A percentile compares a stretch with the other conserved stretches of the same genome.
Evolutionary conservation across 768 basidiomycete species (phyloP).

Genomic region (Crucibulum laeve): DNA sequence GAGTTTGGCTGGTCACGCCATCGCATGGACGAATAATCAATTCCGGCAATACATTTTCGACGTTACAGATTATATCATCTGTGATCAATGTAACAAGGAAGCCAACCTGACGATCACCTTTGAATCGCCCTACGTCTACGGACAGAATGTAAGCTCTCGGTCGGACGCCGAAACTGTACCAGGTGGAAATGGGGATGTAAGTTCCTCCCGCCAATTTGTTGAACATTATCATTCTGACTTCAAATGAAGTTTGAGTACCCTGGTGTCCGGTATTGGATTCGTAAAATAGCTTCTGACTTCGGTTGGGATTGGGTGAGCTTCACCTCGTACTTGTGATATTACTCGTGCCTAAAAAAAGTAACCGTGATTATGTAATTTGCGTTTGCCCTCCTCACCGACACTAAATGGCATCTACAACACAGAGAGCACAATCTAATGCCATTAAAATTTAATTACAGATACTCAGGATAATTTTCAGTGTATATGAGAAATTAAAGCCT

Average conservation of each 20-base stretch:
- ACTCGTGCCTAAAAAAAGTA: too few relatives aligned
- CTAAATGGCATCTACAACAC: too few relatives aligned
- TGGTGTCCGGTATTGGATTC: conserved; percentile 40
- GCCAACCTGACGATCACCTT: conserved; percentile 46
- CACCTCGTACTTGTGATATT: too few relatives aligned
- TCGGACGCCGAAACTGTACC: conserved; percentile 47
- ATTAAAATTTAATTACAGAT: too few relatives aligned
- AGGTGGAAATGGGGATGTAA: conserved; percentile 24
- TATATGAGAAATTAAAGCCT: too few relatives aligned
- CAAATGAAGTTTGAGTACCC: conserved; percentile 43
- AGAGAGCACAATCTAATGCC: too few relatives aligned
- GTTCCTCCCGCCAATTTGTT: conserved; percentile 3
- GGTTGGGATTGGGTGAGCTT: conserved; percentile 57
- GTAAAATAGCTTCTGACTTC: conserved; percentile 51
- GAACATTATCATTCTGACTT: background rate
- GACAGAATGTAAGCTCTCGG: conserved; percentile 44
- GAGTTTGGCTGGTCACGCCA: conserved; percentile 46
- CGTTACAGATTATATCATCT: conserved; percentile 37
- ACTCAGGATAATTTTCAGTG: too few relatives aligned
- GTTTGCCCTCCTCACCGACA: too few relatives aligned
- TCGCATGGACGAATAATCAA: conserved; percentile 57
- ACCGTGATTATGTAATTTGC: too few relatives aligned
- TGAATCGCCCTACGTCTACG: conserved; percentile 51
- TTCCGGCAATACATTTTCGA: conserved; percentile 54
- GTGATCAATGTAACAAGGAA: conserved; percentile 25